Evolutionary conservation across 2,329 filamentous ascomycete genomes (phyloP).

Genomic region (Scopulariopsis brevicaulis): DNA sequence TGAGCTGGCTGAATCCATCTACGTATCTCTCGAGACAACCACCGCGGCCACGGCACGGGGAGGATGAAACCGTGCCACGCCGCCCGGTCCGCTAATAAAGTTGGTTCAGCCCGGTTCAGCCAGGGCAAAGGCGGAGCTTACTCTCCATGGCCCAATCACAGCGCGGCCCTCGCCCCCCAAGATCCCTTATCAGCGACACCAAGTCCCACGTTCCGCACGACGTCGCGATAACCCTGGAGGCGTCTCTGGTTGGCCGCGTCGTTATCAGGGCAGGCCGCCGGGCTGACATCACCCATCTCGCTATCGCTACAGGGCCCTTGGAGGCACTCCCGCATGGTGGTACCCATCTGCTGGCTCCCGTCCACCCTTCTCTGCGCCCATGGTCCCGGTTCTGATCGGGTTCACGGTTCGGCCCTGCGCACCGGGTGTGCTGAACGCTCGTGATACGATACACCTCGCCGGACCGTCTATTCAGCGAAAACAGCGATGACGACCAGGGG

Average conservation of each 20-base stretch:
- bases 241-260: neutral
- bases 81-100: neutral
- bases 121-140: neutral
- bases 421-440: too few species aligned
- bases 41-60: neutral
- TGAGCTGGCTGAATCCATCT: too few species aligned
- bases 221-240: neutral
- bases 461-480: neutral
- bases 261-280: too few species aligned
- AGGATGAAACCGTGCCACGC: neutral
- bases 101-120: neutral
- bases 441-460: neutral
- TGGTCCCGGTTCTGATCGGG: neutral
- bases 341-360: neutral
- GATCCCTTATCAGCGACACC: neutral
- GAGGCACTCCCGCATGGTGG: neutral
- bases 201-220: neutral
- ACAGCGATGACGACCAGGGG: neutral
- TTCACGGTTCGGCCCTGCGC: too few species aligned
- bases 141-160: neutral
- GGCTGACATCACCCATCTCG: neutral
- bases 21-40: too few species aligned
- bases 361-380: neutral
- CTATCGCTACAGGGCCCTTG: neutral
- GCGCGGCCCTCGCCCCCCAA: neutral